phyloP scores from a whole-genome alignment of 2,329 filamentous ascomycete species.

The Calonectria montana region DNA sequence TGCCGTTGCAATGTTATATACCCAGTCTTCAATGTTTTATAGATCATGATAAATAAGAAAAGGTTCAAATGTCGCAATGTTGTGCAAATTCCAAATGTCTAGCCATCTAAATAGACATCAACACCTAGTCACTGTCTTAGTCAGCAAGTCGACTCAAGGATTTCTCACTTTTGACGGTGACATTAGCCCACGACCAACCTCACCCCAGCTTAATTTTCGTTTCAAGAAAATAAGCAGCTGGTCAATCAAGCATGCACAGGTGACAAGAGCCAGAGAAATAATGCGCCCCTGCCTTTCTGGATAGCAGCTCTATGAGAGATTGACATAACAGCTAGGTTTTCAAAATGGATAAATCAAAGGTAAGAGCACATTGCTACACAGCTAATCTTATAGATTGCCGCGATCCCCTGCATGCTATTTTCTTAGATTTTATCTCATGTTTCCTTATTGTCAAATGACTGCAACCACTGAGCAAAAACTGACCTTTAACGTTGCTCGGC shows the following conservation, averaged over 20 bases:
- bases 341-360: constrained; percentile 44
- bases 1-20: constrained; percentile 8
- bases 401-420: not conserved
- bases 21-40: constrained; percentile 2
- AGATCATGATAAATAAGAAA: constrained; percentile 16
- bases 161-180: constrained; percentile 10
- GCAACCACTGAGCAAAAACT: not conserved
- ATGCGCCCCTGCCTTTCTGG: not conserved
- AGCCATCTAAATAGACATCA: not conserved
- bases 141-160: constrained; percentile 1
- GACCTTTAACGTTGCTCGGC: constrained; percentile 9
- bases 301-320: not conserved
- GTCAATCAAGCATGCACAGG: not conserved
- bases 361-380: constrained; percentile 18
- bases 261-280: not conserved
- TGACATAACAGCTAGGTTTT: constrained; percentile 8
- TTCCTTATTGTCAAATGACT: not conserved
- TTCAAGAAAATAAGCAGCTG: not conserved
- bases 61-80: not conserved
- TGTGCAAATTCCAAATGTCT: not conserved
- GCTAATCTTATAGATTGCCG: not conserved
- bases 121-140: constrained; percentile 6
- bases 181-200: not conserved
- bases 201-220: not conserved
- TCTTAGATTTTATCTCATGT: not conserved